Evolutionary conservation across 1,284 basidiomycete species (phyloP).

Genomic region (Polyporus tsugae): DNA sequence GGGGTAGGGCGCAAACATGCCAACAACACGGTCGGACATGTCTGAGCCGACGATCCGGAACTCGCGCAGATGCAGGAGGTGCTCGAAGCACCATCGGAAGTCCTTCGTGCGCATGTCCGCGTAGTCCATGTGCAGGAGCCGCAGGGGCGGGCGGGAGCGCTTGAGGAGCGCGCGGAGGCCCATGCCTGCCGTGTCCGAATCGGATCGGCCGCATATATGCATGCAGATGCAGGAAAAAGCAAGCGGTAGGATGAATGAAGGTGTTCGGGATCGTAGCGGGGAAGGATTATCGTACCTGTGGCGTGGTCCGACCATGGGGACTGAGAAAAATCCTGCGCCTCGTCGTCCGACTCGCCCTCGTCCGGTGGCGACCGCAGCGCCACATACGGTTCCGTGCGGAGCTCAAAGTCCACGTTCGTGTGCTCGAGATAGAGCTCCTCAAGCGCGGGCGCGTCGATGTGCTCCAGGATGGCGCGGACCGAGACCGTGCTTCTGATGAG

Average conservation of each 20-base stretch:
- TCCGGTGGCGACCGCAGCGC: slow-evolving; percentile 42
- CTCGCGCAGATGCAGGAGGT: slow-evolving; percentile 57
- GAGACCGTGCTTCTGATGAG: slow-evolving; percentile 65
- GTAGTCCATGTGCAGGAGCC: slow-evolving; percentile 76
- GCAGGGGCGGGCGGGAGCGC: slow-evolving; percentile 65
- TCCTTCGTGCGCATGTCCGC: slow-evolving; percentile 84
- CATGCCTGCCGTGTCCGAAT: slow-evolving; percentile 54
- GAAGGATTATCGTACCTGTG: slow-evolving; percentile 43
- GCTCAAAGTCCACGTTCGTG: slow-evolving; percentile 67
- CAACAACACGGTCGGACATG: slow-evolving; percentile 76
- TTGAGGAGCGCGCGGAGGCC: slow-evolving; percentile 70
- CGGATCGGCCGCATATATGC: not conserved
- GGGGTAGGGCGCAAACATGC: slow-evolving; percentile 56
- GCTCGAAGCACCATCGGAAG: slow-evolving; percentile 70
- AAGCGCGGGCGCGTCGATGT: slow-evolving; percentile 63
- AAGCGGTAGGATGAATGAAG: not conserved
- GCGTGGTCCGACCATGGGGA: slow-evolving; percentile 78
- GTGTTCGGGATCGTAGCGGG: not conserved
- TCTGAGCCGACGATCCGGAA: slow-evolving; percentile 80
- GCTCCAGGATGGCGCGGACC: slow-evolving; percentile 68
- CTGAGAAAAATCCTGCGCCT: slow-evolving; percentile 74
- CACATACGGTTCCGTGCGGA: slow-evolving; percentile 42
- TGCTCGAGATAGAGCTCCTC: slow-evolving; percentile 66
- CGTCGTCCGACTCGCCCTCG: slow-evolving; percentile 75
- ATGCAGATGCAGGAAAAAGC: not conserved